phyloP scores from a whole-genome alignment of 768 basidiomycete genomes.

The Pisolithus albus region DNA sequence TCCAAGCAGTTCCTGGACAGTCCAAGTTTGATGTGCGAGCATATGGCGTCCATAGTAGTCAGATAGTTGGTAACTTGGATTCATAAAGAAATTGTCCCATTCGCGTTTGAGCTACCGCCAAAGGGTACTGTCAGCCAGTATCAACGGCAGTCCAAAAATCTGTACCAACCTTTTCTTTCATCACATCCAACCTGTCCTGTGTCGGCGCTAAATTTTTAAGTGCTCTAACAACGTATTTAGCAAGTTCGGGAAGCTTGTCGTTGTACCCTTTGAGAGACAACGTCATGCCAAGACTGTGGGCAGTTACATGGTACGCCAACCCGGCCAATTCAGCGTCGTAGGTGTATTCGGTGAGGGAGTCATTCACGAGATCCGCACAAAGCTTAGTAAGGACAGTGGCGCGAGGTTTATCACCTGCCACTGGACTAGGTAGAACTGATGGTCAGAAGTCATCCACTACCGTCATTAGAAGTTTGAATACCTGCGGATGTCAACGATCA shows the following conservation, averaged over 20 bases:
- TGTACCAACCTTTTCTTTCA: slow-evolving; percentile 71
- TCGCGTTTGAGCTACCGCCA: slow-evolving; percentile 56
- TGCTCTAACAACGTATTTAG: slow-evolving; percentile 63
- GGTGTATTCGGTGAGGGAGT: slow-evolving; percentile 82
- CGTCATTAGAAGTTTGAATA: slow-evolving; percentile 21
- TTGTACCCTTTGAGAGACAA: slow-evolving; percentile 80
- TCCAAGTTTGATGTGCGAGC: slow-evolving; percentile 67
- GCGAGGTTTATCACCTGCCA: slow-evolving; percentile 57
- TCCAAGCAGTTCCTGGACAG: slow-evolving; percentile 65
- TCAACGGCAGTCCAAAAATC: not conserved
- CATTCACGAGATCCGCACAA: slow-evolving; percentile 78
- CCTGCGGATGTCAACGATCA: slow-evolving; percentile 73
- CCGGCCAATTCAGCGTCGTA: slow-evolving; percentile 94
- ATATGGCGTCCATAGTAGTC: slow-evolving; percentile 71
- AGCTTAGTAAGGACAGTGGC: slow-evolving; percentile 70
- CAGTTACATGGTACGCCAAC: slow-evolving; percentile 61
- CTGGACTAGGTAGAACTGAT: slow-evolving; percentile 35
- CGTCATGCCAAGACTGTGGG: slow-evolving; percentile 58
- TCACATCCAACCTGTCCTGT: slow-evolving; percentile 67
- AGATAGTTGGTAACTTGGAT: slow-evolving; percentile 73
- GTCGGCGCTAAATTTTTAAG: slow-evolving; percentile 58
- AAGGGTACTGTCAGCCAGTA: not conserved
- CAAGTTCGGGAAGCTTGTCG: slow-evolving; percentile 77
- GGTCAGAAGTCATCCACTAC: not conserved
- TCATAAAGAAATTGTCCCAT: slow-evolving; percentile 83